Evolutionary conservation across 176 grass and related monocot genomes (phyloP).

Genomic region (Chloris gayana): DNA sequence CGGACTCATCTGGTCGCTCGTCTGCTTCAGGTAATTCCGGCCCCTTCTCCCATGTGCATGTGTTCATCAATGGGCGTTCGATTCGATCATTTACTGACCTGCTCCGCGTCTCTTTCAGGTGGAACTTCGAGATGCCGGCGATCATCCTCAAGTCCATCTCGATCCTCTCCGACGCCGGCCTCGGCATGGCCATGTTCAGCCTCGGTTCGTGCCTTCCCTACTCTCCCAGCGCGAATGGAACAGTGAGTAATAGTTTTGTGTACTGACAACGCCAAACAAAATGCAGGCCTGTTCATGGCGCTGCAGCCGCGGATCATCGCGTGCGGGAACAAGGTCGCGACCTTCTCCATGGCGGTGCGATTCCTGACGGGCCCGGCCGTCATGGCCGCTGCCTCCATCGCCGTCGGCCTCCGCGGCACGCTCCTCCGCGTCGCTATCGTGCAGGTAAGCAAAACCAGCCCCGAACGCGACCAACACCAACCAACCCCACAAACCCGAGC

Average conservation of each 20-base stretch:
- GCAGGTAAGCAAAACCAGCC: conserved; percentile 51
- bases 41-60: no score
- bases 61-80: neutral
- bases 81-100: neutral
- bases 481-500: conserved; percentile 9
- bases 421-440: conserved; percentile 97
- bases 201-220: conserved; percentile 52
- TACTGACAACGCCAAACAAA: neutral
- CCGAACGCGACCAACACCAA: neutral
- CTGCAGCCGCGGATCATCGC: conserved; percentile 98
- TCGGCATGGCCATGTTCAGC: conserved; percentile 99
- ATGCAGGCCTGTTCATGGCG: conserved; percentile 96
- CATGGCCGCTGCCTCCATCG: conserved; percentile 88
- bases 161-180: conserved; percentile 95
- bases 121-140: conserved; percentile 87
- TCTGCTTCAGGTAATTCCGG: conserved; percentile 72
- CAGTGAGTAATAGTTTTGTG: neutral
- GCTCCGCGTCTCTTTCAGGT: conserved; percentile 42
- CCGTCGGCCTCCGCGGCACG: conserved; percentile 85
- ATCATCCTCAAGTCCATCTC: conserved; percentile 88
- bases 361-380: conserved; percentile 89
- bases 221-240: neutral
- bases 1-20: conserved; percentile 89
- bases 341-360: conserved; percentile 88
- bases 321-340: conserved; percentile 83